Base-by-base conservation (phyloP, 768 basidiomycete species). In the Hypholoma fasciculare region DNA sequence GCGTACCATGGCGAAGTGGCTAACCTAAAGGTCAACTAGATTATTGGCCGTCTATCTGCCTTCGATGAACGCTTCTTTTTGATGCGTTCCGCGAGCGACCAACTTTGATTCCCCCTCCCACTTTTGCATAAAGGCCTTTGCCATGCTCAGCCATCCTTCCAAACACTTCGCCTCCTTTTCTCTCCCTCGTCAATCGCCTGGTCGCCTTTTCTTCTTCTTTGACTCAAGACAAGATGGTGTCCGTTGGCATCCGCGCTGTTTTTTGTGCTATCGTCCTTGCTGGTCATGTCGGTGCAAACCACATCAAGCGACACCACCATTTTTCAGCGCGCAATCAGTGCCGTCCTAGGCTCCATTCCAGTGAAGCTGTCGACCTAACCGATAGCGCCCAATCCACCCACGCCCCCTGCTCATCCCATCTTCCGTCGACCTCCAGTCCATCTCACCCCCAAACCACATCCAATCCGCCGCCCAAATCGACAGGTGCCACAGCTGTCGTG, bases 181-280 rank as follows among this genome's bases (percentile, higher is more conserved):
- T 50, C 43, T 54, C 44, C 34, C 52, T 49, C 30, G 5, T 13
- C 54, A 34, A 65, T 14, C 14, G 27, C 16, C 6, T 34, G 54
- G 30, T 23, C 36, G n/a, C 43, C 34, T 12, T 54, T 47, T 6
- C 43, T 34, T 20, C 52, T 20, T 19, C 17, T 23, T 39, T 8
- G 34, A 8, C 36, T 30, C 36, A 46, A 13, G 16, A 54, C 36
- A 46, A 13, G 16, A 54, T 68, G 65, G 55, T 54, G 49, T 37
- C 36, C 19, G 54, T 61, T 49, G 61, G 56, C 19, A 14, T 50
- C 11, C 48, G 62, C 26, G 39, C 61, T 23, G 39, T 64, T 19
- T 56, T 64, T 27, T 55, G 16, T 59, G 36, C 59, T 19, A 20
- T 69, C 26, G 47, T 56, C 48, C 61, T 66, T 63, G 61, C 65